Conservation (phyloP, 306 rosid genomes). For the Lagenaria siceraria region DNA sequence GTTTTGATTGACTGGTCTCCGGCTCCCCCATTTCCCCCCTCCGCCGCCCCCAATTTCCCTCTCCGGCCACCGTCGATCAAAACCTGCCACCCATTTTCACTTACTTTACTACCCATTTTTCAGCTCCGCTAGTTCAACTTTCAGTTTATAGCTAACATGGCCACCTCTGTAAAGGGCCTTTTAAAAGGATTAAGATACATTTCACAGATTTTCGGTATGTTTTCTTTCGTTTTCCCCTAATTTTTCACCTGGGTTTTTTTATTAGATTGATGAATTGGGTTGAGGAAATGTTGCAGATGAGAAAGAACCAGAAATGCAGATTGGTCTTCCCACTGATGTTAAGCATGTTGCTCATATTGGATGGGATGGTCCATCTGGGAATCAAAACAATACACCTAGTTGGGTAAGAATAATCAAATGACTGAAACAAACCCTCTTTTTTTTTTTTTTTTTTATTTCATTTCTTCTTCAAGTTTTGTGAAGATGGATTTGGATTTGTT, state of each 20-base stretch:
- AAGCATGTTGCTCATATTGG: slow-evolving; percentile 50
- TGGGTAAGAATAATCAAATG: slow-evolving; percentile 20
- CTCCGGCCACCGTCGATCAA: slow-evolving; percentile 18
- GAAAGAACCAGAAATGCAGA: slow-evolving; percentile 64
- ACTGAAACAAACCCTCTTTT: neutral
- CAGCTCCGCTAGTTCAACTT: neutral
- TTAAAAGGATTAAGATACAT: slow-evolving; percentile 73
- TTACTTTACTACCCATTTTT: neutral
- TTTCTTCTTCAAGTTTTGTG: neutral
- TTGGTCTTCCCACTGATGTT: slow-evolving; percentile 93
- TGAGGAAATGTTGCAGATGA: slow-evolving; percentile 42
- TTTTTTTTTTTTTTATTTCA: neutral
- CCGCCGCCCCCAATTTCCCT: neutral
- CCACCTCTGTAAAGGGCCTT: slow-evolving; percentile 59
- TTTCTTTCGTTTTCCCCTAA: neutral
- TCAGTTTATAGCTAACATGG: slow-evolving; percentile 15
- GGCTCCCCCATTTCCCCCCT: slow-evolving; percentile 10
- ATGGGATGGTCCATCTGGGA: slow-evolving; percentile 33
- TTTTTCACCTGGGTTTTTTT: neutral
- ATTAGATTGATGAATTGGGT: neutral
- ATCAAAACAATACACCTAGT: slow-evolving; percentile 16
- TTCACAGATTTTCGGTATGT: slow-evolving; percentile 79
- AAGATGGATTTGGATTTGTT: neutral
- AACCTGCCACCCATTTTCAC: slow-evolving; percentile 11
- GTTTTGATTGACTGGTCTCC: slow-evolving; percentile 41